Conservation (phyloP, 148 eudicot species). For the Silene uniflora region DNA sequence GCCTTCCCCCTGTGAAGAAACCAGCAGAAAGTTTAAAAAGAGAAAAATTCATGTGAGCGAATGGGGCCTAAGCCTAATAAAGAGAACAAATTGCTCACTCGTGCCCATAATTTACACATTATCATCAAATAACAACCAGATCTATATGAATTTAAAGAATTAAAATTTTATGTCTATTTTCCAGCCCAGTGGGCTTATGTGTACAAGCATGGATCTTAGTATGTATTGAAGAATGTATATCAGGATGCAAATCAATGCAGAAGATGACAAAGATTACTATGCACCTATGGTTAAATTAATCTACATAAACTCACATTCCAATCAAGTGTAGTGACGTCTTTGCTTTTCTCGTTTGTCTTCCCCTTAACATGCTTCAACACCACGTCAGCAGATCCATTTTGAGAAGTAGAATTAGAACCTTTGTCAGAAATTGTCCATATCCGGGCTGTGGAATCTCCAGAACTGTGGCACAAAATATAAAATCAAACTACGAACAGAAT, state of each 20-base stretch:
- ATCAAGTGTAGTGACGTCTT: conserved; percentile 71
- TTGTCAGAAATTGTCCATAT: conserved; percentile 49
- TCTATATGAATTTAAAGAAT: neutral
- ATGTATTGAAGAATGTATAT: neutral
- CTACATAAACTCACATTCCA: conserved; percentile 66
- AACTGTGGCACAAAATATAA: conserved; percentile 31
- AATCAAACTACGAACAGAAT: neutral
- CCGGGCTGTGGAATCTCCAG: conserved; percentile 78
- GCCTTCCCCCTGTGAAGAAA: conserved; percentile 53
- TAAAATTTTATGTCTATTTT: neutral
- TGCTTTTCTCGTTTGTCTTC: conserved; percentile 57
- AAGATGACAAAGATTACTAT: conserved; percentile 5
- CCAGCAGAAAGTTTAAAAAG: conserved; percentile 5
- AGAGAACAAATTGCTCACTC: neutral
- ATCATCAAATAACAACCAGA: neutral
- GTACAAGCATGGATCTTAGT: neutral
- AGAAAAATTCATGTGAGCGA: neutral
- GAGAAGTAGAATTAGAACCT: conserved; percentile 28
- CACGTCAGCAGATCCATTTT: conserved; percentile 32
- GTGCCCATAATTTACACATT: neutral
- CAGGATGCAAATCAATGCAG: conserved; percentile 5
- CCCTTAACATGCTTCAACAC: conserved; percentile 68
- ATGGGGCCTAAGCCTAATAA: neutral
- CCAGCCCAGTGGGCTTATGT: neutral
- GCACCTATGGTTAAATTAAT: neutral